These are phyloP conservation scores for Sideroxylon spinosum DNA, from an alignment of 179 eudicot genomes.

Conservation along the genomic window DNA sequence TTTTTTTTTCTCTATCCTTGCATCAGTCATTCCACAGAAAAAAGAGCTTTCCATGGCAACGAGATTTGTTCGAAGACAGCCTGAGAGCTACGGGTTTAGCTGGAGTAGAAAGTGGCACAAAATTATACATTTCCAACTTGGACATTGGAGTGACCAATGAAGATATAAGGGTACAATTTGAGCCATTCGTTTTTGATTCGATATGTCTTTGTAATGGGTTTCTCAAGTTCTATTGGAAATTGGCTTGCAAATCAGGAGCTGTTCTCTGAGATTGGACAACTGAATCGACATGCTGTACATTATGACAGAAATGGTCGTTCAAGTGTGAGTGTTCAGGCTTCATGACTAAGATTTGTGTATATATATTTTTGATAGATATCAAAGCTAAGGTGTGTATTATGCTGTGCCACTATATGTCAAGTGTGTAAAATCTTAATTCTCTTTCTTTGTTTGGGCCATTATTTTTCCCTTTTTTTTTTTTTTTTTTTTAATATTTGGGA, in stretches of 20 bases:
- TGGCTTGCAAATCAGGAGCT: slow-evolving; percentile 74
- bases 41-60: slow-evolving; percentile 74
- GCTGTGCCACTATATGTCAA: too few species aligned
- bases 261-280: slow-evolving; percentile 82
- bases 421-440: too few species aligned
- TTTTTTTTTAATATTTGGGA: too few species aligned
- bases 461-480: too few species aligned
- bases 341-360: too few species aligned
- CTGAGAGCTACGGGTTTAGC: slow-evolving; percentile 78
- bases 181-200: slow-evolving; percentile 28
- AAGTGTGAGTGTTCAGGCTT: slow-evolving; percentile 53
- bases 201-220: slow-evolving; percentile 32
- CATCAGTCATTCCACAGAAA: slow-evolving; percentile 81
- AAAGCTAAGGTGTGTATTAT: too few species aligned
- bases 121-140: slow-evolving; percentile 72
- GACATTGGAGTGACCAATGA: slow-evolving; percentile 81
- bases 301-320: slow-evolving; percentile 73
- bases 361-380: too few species aligned
- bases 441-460: too few species aligned
- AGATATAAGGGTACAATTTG: slow-evolving; percentile 85
- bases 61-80: slow-evolving; percentile 78
- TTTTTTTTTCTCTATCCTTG: slow-evolving; percentile 48
- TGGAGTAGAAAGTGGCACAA: slow-evolving; percentile 61
- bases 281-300: slow-evolving; percentile 85
- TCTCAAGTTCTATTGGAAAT: slow-evolving; percentile 33